Evolutionary conservation across 2,329 filamentous ascomycete species (phyloP), one percentile per base, ranked within the genome.

Genomic region (Diaporthe nobilis): DNA sequence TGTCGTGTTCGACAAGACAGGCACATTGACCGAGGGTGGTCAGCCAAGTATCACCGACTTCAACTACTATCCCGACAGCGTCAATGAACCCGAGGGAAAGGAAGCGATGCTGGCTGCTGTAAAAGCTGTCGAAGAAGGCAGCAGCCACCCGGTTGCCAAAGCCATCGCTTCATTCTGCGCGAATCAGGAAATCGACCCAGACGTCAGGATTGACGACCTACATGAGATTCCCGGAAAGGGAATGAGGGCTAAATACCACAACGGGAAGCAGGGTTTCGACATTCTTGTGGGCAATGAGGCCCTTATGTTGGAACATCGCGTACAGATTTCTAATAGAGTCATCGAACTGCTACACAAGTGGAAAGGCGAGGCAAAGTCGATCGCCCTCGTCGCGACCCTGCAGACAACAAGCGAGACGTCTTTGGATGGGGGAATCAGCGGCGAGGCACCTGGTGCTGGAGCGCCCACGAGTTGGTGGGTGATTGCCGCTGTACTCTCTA

Each of bases 1-100:
- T 71, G 92, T 97, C 53, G 93, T 97, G 0, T 97, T 97, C 81
- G 95, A 97, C 87, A 97, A 97, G 87, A 97, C 95, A 0, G 95
- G 95, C 1, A 97, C 95, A 0, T 85, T 97, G 75, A 97, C 95
- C 0, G 86, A 93, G 79, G 87, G 94, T 6, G 94, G 93, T 9
- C 92, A 94, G 78, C 94, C 94, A 0, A 90, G 87, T 39, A 92
- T 96, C 31, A 94, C 91, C 0, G 89, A 92, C 78, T 85, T 85
- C 15, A 80, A 83, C 55, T 71, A 89, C 4, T 87, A 86, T 58
- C 82, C 83, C 0, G 83, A 83, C 53, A 77, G 75, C 28, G 71
- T 55, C 12, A 76, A 76, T 79, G 13, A 77, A 80, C 37, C 25
- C 17, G 15, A 79, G 80, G 39, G 80, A 80, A 15, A 79, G 39